Conservation (phyloP, 1,284 basidiomycete genomes). For the Boletellus dicymbophilus region DNA sequence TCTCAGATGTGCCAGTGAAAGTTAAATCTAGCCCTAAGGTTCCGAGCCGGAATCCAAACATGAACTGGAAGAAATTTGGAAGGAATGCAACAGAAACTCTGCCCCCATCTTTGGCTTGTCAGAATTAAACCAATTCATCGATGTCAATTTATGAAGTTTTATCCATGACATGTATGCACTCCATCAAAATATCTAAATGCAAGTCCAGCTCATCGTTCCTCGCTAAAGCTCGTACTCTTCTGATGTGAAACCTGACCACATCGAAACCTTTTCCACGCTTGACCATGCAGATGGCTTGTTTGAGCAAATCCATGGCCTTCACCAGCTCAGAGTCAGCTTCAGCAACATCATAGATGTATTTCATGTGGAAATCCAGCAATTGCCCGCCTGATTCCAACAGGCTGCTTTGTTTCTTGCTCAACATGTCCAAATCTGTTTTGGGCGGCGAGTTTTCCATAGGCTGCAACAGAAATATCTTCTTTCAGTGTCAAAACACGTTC, state of each 20-base stretch:
- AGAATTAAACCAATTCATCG: too few species aligned
- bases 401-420: too few species aligned
- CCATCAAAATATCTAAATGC: not conserved
- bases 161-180: not conserved
- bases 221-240: not conserved
- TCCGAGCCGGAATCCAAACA: too few species aligned
- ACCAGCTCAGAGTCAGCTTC: not conserved
- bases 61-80: too few species aligned
- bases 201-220: not conserved
- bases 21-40: too few species aligned
- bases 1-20: too few species aligned
- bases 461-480: too few species aligned
- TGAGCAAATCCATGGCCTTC: not conserved
- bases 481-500: too few species aligned
- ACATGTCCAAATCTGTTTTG: too few species aligned
- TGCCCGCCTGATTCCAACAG: not conserved
- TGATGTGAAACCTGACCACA: not conserved
- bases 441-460: too few species aligned
- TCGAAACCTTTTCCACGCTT: not conserved
- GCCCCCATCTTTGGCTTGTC: too few species aligned
- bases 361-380: constrained; percentile 2
- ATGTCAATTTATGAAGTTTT: not conserved
- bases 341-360: not conserved
- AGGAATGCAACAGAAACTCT: too few species aligned
- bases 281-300: not conserved